Evolutionary conservation across 2,329 filamentous ascomycete genomes (phyloP), one percentile per base, ranked within the genome.

Genomic region (Plectosphaerella sp.): DNA sequence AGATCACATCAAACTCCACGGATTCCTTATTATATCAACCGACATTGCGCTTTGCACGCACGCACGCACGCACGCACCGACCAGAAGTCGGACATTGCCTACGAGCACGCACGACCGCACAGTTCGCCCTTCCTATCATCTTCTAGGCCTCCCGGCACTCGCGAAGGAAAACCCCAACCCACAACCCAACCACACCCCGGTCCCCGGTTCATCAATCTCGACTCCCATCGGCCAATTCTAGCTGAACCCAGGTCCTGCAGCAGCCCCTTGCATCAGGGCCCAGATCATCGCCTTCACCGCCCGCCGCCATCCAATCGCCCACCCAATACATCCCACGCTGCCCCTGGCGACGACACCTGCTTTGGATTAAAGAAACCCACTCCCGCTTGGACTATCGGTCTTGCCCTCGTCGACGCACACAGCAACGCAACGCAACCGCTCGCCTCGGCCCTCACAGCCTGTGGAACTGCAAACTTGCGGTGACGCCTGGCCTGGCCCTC

Each of bases 211-310:
- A 15, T 39, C 39, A 35, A 39, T 48, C 47, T 48, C 36, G 47
- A 48, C 36, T 41, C 47, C 24, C 47, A 36, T 41, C 47, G 35
- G 14, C 35, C 47, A 22, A 41, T 25, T 39, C 47, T 14, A 28
- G 47, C 47, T 43, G 41, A 43, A 48, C 47, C 47, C 39, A 36
- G 16, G 37, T 22, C 47, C 45, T 35, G 18, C 47, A 24, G 47
- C 47, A 41, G 16, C 36, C 35, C 36, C 47, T 39, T 41, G 25
- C 45, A 43, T 43, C 45, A 35, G 33, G 20, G 28, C 46, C 46
- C 33, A 48, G 46, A 20, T 20, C 36, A 14, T 48, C 46, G 46
- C 33, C 35, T n/a, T 48, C 47, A 48, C 47, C 47, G 47, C 47
- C 37, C 35, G 35, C n/a, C 35, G 12, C 14, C 16, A 20, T 25